Evolutionary conservation across 2,329 filamentous ascomycete genomes (phyloP), one percentile per base, ranked within the genome.

Genomic region (Colletotrichum filicis): DNA sequence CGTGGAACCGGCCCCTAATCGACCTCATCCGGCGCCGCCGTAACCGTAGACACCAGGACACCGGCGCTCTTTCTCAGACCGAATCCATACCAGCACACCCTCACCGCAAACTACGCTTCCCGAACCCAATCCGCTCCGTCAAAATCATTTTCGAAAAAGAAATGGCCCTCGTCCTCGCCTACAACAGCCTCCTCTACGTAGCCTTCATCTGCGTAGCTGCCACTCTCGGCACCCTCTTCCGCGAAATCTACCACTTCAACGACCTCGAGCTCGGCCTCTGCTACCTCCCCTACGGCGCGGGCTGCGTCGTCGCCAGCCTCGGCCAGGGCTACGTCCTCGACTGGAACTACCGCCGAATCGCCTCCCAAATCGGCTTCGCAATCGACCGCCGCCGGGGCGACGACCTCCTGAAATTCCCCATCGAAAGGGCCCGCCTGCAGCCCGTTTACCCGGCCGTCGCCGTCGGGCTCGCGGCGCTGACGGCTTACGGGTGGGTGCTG

Each of bases 331-430:
- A 87, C 75, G 78, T 90, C 6, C 82, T 89, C 60, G 88, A 90
- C 80, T 91, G 89, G 86, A 95, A 95, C 80, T 97, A 94, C 80
- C 87, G 90, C 7, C 89, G 92, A 52, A 87, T 91, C 59, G 93
- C 93, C 1, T 86, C 84, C 61, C 86, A 87, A 37, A 83, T 92
- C 19, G 91, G 91, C 6, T 85, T 95, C 70, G 83, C 85, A 2
- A 88, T 94, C 75, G 88, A 89, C 74, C 87, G 85, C 71, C 90
- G 89, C 74, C 89, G 90, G 11, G 87, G 87, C 24, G 85, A 87
- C 73, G 85, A 90, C 75, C 80, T 89, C 59, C 79, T 79, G 6
- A 81, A 83, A 24, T 90, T 90, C 66, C 89, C 89, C 8, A 88
- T 91, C 59, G 89, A 91, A 76, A 82, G 82, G 37, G 88, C 87